These are phyloP conservation scores for Usnea hakonensis DNA, from an alignment of 495 filamentous ascomycete species.

Conservation along the genomic window DNA sequence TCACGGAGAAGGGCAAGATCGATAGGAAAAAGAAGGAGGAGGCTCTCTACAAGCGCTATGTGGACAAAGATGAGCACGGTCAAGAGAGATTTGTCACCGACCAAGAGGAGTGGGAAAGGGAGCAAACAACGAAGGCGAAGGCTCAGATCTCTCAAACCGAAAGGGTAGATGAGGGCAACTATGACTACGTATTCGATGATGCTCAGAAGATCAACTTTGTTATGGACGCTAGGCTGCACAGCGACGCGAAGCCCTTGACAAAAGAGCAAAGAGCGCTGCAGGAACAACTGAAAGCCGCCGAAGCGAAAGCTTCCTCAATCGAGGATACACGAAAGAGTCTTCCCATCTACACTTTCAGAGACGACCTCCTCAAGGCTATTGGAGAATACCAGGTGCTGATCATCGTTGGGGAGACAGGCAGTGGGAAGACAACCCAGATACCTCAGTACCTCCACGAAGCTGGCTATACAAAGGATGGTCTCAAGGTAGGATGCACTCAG, in stretches of 20 bases:
- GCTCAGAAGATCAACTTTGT: conserved; percentile 82
- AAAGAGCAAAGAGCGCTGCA: conserved; percentile 72
- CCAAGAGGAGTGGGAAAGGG: conserved; percentile 91
- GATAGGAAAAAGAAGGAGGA: conserved; percentile 85
- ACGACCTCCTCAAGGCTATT: conserved; percentile 67
- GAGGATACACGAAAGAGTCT: conserved; percentile 87
- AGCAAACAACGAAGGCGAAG: conserved; percentile 84
- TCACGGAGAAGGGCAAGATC: conserved; percentile 85
- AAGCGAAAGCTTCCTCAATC: conserved; percentile 75
- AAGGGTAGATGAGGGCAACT: conserved; percentile 75
- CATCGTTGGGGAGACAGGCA: conserved; percentile 84
- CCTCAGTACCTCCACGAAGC: conserved; percentile 81
- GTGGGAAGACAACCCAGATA: conserved; percentile 84
- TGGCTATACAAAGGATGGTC: conserved; percentile 75
- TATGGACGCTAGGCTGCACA: conserved; percentile 61
- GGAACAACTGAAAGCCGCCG: conserved; percentile 75
- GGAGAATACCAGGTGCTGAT: conserved; percentile 74
- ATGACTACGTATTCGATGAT: conserved; percentile 92
- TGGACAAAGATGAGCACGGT: conserved; percentile 79
- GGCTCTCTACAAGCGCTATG: conserved; percentile 82
- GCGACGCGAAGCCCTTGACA: conserved; percentile 58
- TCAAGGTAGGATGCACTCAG: conserved; percentile 48
- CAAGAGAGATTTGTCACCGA: conserved; percentile 89
- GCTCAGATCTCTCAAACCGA: conserved; percentile 72
- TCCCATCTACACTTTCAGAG: conserved; percentile 78